Percentiles rank a stretch among this genome's conserved stretches.
Conservation (phyloP, 139 green algal genomes). For the Coelastrella sp. region DNA sequence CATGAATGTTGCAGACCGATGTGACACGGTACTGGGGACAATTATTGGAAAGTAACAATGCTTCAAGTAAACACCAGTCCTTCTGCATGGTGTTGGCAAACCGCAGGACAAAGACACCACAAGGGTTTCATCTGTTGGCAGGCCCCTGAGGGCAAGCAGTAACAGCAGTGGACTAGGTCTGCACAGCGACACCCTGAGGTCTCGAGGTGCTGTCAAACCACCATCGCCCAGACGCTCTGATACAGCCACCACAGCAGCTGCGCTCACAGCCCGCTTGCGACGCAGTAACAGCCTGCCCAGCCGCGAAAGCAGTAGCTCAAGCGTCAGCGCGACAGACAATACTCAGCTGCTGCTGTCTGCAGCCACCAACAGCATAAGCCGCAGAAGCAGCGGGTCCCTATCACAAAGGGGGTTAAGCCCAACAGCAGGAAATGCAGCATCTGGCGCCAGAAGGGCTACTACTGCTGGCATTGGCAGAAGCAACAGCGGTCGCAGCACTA, state of each 20-base stretch:
- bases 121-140: no score
- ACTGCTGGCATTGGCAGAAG: neutral
- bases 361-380: neutral
- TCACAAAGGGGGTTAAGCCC: neutral
- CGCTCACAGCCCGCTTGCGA: neutral
- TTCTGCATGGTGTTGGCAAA: no score
- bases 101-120: no score
- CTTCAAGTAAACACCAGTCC: no score
- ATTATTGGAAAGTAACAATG: no score
- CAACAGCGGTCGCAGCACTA: neutral
- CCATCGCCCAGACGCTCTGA: no score
- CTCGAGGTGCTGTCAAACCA: no score
- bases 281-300: neutral
- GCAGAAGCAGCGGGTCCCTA: neutral
- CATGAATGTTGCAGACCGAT: no score
- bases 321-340: neutral
- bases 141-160: no score
- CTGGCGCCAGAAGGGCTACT: neutral
- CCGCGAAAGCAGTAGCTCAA: slow-evolving; percentile 18
- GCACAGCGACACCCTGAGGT: no score
- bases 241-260: slow-evolving; percentile 2
- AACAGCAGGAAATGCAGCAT: slow-evolving; percentile 13
- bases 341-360: slow-evolving; percentile 6
- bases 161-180: no score
- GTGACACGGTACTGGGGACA: no score